phyloP scores from a whole-genome alignment of 2,329 filamentous ascomycete genomes.

The Fusarium hainanense region DNA sequence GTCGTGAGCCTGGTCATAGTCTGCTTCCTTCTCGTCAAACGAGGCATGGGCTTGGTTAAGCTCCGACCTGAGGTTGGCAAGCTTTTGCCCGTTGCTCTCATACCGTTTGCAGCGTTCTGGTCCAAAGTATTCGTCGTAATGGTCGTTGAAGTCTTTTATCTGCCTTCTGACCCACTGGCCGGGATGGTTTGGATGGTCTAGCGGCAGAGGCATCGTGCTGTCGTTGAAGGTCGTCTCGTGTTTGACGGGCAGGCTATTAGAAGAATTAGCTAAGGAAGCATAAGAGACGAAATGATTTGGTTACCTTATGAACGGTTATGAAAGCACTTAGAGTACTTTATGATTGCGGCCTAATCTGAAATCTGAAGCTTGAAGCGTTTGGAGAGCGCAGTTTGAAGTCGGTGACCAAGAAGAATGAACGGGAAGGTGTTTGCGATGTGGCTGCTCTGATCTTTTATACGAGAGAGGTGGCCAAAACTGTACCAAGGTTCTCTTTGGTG shows the following conservation, averaged over 20 bases:
- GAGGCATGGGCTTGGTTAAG: background rate
- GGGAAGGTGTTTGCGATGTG: background rate
- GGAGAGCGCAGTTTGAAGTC: background rate
- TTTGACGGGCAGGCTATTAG: background rate
- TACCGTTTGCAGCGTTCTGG: background rate
- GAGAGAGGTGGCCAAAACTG: background rate
- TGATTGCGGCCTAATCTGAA: background rate
- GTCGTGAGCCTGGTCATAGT: too few species aligned
- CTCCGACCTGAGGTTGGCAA: background rate
- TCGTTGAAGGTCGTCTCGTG: background rate
- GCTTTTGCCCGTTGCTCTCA: background rate
- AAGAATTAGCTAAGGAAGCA: background rate
- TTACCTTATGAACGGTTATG: background rate
- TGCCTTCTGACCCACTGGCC: background rate
- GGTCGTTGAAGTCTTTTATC: background rate
- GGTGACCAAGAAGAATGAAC: background rate
- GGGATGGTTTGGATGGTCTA: background rate
- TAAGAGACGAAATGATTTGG: background rate
- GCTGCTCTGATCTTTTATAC: background rate
- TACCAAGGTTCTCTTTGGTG: background rate
- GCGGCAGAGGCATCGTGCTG: background rate
- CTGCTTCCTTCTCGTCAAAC: background rate
- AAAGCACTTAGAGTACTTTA: background rate
- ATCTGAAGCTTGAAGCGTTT: background rate
- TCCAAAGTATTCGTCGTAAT: background rate